Evolutionary conservation across 192 early-diverging fungal genomes (phyloP), one percentile per base, ranked within the genome.

Genomic region (Entomortierella lignicola): DNA sequence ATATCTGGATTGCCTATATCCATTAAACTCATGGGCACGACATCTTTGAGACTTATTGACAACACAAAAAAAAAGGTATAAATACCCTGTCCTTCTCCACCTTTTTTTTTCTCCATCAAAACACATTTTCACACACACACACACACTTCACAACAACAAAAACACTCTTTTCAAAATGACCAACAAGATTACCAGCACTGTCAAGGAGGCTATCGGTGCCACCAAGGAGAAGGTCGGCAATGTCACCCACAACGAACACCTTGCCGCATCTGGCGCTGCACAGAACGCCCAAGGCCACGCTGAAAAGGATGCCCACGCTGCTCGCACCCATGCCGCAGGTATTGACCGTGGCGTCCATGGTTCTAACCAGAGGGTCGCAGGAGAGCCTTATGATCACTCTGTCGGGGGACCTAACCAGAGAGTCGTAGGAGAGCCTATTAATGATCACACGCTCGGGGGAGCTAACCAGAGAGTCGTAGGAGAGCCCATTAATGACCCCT

Each of bases 221-320:
- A 48, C 66, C 74, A 77, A 77, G 74, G 61, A 77, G 47, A 59
- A 37, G 34, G 13, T 77, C 54, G 74, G 74, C 15, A 42, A 50
- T 23, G 48, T 55, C 53, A 52, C 50, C 31, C 51, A 52, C 55
- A 77, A 60, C 74, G 37, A 69, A 47, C 20, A 6, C 37, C 4
- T 77, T 8, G 74, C 66, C 4, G 66, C 41, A 20, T 8, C 21
- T 13, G 74, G 74, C 20, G 74, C 66, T 12, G 61, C 54, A 26
- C 54, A 77, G 41, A 77, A 69, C 55, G 39, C 66, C 30, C n/a
- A 77, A 8, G 74, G 55, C 21, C 60, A 69, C 5, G 39, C 56
- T 37, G 8, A 43, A 20, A 48, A 77, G 60, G 26, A 67, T 25
- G 17, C 32, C 30, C 8, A 3, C 8, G 25, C 39, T 8, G 60